Evolutionary conservation across 495 filamentous ascomycete species (phyloP).

Genomic region (Penicillium ucsense): DNA sequence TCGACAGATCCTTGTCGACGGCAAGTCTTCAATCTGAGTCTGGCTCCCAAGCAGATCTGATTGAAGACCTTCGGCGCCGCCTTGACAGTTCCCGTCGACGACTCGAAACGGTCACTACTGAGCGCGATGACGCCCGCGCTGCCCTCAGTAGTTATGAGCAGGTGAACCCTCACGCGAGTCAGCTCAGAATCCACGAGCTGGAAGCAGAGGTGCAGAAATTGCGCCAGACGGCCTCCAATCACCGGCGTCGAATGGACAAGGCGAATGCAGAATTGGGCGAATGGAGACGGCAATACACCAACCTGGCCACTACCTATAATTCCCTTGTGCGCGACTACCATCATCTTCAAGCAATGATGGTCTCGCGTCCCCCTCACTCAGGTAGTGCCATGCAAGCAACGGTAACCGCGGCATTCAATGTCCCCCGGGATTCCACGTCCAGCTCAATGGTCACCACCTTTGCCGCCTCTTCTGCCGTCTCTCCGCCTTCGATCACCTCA

Average conservation of each 20-base stretch:
- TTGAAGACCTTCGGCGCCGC: neutral
- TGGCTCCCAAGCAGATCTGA: neutral
- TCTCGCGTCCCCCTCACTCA: neutral
- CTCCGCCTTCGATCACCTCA: no score
- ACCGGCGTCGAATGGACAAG: neutral
- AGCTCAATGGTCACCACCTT: no score
- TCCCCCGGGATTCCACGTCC: no score
- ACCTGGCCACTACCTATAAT: conserved; percentile 1
- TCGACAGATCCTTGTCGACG: conserved; percentile 4
- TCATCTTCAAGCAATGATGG: neutral
- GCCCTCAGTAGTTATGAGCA: conserved; percentile 4
- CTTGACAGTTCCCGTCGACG: conserved; percentile 1
- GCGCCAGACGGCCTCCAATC: conserved; percentile 1
- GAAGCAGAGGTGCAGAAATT: conserved; percentile 1
- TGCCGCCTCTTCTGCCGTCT: no score
- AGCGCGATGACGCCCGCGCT: conserved; percentile 4
- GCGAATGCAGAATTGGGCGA: neutral
- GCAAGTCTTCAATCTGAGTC: conserved; percentile 3
- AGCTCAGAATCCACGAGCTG: conserved; percentile 2
- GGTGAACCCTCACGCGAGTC: conserved; percentile 3
- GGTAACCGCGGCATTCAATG: neutral
- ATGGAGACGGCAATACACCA: neutral
- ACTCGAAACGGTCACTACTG: neutral
- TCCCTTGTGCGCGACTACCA: conserved; percentile 6
- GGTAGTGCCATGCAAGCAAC: neutral